Base-by-base conservation (phyloP, 306 rosid genomes). In the Malus sieversii region DNA sequence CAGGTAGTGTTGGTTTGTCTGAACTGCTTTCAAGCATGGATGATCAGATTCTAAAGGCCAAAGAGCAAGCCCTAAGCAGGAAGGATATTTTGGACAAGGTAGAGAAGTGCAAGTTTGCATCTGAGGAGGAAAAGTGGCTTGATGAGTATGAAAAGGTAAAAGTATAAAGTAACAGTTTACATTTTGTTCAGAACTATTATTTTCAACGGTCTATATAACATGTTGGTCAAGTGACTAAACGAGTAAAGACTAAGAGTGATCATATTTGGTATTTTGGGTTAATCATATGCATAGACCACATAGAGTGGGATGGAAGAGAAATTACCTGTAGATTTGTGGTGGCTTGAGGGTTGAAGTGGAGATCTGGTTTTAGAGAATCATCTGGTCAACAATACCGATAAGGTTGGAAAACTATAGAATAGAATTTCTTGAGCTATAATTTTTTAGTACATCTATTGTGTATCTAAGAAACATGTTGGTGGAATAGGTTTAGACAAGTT, bases 111-210 rank as follows among this genome's bases (percentile, higher is more conserved):
- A 89, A 83, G 78, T 84, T 88, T 71, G 90, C 97, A 16, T 88
- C 84, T 53, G 93, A 91, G 84, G 97, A 94, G 90, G 98, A 94
- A 80, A 94, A 88, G 76, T 94, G 98, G 98, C 87, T 94, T 70
- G 96, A 90, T 74, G 97, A 91, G 77, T 94, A 91, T 67, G 98
- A 94, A 90, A 94, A 86, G 97, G 98, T 94, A 86, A 55, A 72
- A 18, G 11, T 20, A 13, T 59, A 32, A 35, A n/a, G 35, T 23
- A 29, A 15, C 6, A 25, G 12, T 14, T 22, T 48, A 18, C 15
- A 3, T 48, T 3, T 51, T 30, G 19, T 55, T 52, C 4, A 23
- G 46, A 10, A 16, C 22, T 29, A 20, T 35, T 71, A 30, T 51
- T 29, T 70, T 29, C 9, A 27, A 33, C 18, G 27, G 6, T 51